These are phyloP conservation scores for Cichorium intybus DNA, from an alignment of 140 eudicot species.

Conservation along the genomic window DNA sequence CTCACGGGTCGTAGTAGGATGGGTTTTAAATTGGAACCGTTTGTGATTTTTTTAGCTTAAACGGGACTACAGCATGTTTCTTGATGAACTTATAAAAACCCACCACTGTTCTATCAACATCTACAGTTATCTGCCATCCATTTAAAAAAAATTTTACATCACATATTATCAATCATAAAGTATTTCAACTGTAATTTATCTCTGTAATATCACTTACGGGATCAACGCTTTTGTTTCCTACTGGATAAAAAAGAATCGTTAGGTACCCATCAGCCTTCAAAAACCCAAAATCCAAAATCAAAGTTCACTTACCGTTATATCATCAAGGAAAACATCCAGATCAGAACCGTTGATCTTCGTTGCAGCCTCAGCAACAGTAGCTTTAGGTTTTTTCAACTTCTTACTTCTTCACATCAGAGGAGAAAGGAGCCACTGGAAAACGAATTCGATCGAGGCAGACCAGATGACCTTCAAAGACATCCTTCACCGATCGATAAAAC, in stretches of 20 bases:
- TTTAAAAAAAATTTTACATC: background rate
- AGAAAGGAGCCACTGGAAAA: too few species aligned
- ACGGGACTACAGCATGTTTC: slow-evolving; percentile 85
- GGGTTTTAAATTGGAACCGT: too few species aligned
- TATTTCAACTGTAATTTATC: background rate
- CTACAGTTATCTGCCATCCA: slow-evolving; percentile 61
- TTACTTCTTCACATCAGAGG: too few species aligned
- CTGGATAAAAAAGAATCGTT: slow-evolving; percentile 79
- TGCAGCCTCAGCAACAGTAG: too few species aligned
- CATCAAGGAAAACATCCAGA: too few species aligned
- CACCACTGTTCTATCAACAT: slow-evolving; percentile 77
- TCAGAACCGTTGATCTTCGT: too few species aligned
- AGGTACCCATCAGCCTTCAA: slow-evolving; percentile 91
- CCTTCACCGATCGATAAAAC: too few species aligned
- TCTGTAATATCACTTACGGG: slow-evolving; percentile 54
- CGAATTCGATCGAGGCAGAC: too few species aligned
- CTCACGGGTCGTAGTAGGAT: too few species aligned
- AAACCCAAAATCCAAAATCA: background rate
- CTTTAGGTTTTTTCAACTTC: too few species aligned
- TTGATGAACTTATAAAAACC: slow-evolving; percentile 85
- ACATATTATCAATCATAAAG: background rate
- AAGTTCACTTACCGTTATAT: too few species aligned
- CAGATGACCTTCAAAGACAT: too few species aligned
- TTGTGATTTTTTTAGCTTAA: slow-evolving; percentile 91
- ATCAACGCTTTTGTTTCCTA: slow-evolving; percentile 83